Conservation (phyloP, 352 stramenopile genomes). For the Pythium phragmitis region DNA sequence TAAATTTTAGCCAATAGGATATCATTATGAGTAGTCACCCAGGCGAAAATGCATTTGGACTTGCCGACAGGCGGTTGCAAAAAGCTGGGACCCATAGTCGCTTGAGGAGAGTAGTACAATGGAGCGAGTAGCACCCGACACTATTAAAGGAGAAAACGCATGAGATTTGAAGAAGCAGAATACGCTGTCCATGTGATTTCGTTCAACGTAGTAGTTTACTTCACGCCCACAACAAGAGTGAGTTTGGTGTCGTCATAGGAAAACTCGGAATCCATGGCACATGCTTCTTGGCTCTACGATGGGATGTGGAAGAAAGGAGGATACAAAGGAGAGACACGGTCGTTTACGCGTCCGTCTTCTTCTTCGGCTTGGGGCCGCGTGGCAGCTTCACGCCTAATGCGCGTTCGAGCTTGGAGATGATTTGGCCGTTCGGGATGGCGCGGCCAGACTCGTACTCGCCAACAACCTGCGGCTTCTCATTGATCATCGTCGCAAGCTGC, state of each 20-base stretch:
- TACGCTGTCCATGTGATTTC: too few species aligned
- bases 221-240: too few species aligned
- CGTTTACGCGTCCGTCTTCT: conserved; percentile 31
- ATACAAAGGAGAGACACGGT: conserved; percentile 3
- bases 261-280: too few species aligned
- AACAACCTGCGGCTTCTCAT: conserved; percentile 97
- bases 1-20: background rate
- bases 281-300: too few species aligned
- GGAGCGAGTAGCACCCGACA: too few species aligned
- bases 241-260: too few species aligned
- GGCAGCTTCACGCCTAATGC: conserved; percentile 90
- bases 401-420: conserved; percentile 97
- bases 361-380: conserved; percentile 67
- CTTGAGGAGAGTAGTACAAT: too few species aligned
- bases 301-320: background rate
- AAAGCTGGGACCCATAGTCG: too few species aligned
- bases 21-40: background rate
- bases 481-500: conserved; percentile 93
- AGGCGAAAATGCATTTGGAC: background rate
- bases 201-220: too few species aligned
- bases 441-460: conserved; percentile 97
- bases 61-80: background rate
- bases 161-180: too few species aligned
- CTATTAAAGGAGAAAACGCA: too few species aligned
- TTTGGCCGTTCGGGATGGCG: conserved; percentile 96